A percentile compares a stretch with the other conserved stretches of the same genome.
Conservation (phyloP, 805 yeast genomes). For the Candida sakaeoensis region DNA sequence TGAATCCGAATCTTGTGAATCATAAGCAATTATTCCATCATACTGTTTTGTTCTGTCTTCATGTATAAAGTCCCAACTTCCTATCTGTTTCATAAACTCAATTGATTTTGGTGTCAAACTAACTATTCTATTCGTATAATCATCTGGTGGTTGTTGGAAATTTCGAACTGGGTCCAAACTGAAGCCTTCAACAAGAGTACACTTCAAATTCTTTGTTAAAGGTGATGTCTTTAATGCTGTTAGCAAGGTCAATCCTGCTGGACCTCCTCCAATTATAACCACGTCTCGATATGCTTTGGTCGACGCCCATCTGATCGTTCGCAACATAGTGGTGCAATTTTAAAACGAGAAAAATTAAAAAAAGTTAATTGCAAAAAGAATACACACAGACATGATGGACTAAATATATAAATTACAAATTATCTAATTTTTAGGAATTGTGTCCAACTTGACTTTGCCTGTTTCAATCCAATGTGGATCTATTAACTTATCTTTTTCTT, state of each 20-base stretch:
- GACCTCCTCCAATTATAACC: constrained; percentile 93
- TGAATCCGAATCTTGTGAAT: constrained; percentile 60
- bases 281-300: constrained; percentile 48
- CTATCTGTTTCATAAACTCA: constrained; percentile 60
- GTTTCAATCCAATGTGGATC: constrained; percentile 71
- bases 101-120: constrained; percentile 82
- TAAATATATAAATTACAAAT: not conserved
- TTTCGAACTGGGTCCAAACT: constrained; percentile 49
- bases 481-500: constrained; percentile 61
- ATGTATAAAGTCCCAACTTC: constrained; percentile 70
- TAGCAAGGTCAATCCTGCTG: constrained; percentile 88
- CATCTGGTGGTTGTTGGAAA: constrained; percentile 46
- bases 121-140: constrained; percentile 75
- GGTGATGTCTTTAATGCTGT: constrained; percentile 75
- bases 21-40: constrained; percentile 81
- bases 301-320: not conserved
- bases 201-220: constrained; percentile 51
- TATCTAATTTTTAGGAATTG: constrained; percentile 24
- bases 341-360: not conserved
- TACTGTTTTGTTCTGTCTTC: constrained; percentile 74
- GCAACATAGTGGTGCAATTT: constrained; percentile 4
- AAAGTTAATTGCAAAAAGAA: not conserved
- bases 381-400: not conserved
- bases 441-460: constrained; percentile 58
- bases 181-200: constrained; percentile 73